Conservation (phyloP, 305 asterid species). For the Solanum hybrid region DNA sequence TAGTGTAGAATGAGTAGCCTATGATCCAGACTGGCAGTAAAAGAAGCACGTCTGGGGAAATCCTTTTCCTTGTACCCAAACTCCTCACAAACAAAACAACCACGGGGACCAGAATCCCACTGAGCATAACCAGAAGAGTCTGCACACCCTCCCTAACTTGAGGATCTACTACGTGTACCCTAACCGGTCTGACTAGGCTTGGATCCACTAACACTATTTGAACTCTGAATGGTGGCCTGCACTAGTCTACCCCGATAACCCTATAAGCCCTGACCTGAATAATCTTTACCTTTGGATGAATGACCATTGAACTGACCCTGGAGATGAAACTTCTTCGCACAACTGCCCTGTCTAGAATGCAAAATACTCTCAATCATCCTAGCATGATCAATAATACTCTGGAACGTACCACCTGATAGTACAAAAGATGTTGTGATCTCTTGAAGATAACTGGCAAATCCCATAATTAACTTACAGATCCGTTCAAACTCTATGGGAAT, state of each 20-base stretch:
- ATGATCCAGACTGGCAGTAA: background rate
- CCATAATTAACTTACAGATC: background rate
- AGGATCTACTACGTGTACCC: background rate
- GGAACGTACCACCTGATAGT: background rate
- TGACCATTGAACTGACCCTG: background rate
- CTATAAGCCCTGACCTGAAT: background rate
- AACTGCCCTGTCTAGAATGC: background rate
- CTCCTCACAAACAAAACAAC: background rate
- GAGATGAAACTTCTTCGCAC: too few species aligned
- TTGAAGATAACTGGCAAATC: background rate
- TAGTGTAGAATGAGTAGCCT: background rate
- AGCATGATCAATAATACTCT: background rate
- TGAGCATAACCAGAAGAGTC: background rate
- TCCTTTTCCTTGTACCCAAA: background rate
- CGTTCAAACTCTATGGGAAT: background rate
- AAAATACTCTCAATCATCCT: background rate
- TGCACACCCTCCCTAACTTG: background rate
- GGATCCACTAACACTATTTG: background rate
- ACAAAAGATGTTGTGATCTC: background rate
- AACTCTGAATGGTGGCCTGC: background rate
- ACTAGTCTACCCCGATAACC: background rate
- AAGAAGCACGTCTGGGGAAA: background rate
- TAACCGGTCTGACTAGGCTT: background rate
- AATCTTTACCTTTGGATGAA: background rate
- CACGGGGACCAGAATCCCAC: background rate